These are phyloP conservation scores for Scheffersomyces stipitis DNA, from an alignment of 805 yeast species.

Conservation along the genomic window DNA sequence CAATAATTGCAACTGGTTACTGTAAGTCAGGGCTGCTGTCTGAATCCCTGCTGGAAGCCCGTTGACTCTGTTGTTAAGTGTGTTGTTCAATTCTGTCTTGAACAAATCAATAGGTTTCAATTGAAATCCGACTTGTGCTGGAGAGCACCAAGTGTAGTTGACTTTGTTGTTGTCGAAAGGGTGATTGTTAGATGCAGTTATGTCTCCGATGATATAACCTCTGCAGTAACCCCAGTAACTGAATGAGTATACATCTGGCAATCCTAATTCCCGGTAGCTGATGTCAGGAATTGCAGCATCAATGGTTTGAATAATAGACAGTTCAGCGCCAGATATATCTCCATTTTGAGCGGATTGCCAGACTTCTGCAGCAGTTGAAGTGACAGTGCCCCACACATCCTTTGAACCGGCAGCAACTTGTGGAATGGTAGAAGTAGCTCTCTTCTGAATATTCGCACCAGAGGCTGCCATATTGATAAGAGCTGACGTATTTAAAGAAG, in stretches of 20 bases:
- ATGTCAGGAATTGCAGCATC: background rate
- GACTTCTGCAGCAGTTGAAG: background rate
- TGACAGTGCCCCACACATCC: background rate
- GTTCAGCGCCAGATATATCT: too few relatives aligned
- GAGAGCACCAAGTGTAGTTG: conserved; percentile 50
- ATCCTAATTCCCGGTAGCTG: conserved; percentile 29
- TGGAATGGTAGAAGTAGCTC: background rate
- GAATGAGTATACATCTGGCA: conserved; percentile 39
- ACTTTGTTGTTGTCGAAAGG: conserved; percentile 24
- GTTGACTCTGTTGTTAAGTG: conserved; percentile 21
- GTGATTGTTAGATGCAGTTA: conserved; percentile 7
- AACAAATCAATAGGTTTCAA: conserved; percentile 51
- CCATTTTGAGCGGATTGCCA: background rate
- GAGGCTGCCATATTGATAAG: conserved; percentile 18
- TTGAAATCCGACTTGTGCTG: conserved; percentile 53
- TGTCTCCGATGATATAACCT: conserved; percentile 17
- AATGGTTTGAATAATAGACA: too few relatives aligned
- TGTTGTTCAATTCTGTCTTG: conserved; percentile 30
- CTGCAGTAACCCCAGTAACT: conserved; percentile 46
- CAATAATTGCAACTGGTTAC: conserved; percentile 19
- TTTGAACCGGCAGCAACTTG: background rate
- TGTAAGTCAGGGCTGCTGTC: conserved; percentile 4
- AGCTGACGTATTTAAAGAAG: conserved; percentile 30
- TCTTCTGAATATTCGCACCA: conserved; percentile 9
- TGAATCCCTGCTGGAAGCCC: conserved; percentile 16